These are phyloP conservation scores for Sechiopsis laciniata DNA, from an alignment of 306 rosid genomes.

Conservation along the genomic window DNA sequence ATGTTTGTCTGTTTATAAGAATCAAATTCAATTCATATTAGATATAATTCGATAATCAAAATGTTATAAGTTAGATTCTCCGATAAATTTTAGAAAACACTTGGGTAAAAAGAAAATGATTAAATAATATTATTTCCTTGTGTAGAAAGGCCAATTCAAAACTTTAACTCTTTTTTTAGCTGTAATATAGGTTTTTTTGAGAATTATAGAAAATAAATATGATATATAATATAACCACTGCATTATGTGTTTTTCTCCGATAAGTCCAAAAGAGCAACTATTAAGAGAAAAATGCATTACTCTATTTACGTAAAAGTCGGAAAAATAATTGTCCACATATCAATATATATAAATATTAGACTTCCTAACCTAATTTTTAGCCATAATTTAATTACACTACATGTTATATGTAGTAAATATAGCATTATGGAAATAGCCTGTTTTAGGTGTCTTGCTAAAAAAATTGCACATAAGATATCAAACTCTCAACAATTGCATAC, in stretches of 20 bases:
- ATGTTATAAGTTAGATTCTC: too few species aligned
- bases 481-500: conserved; percentile 4
- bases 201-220: too few species aligned
- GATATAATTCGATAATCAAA: too few species aligned
- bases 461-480: neutral
- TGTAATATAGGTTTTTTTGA: too few species aligned
- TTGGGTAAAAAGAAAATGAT: too few species aligned
- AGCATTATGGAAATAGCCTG: neutral
- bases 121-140: too few species aligned
- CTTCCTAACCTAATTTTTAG: neutral
- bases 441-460: conserved; percentile 5
- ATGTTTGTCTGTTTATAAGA: too few species aligned
- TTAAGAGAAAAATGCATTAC: neutral
- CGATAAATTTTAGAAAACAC: too few species aligned
- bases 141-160: too few species aligned
- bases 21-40: too few species aligned
- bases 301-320: neutral
- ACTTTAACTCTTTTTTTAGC: too few species aligned
- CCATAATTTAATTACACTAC: neutral
- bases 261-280: neutral
- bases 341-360: neutral
- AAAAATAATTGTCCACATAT: neutral
- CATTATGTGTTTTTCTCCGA: neutral
- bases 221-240: neutral
- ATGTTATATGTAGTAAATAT: neutral